Conservation (phyloP, 108 stramenopile species). For the Schizochytrium sp. region DNA sequence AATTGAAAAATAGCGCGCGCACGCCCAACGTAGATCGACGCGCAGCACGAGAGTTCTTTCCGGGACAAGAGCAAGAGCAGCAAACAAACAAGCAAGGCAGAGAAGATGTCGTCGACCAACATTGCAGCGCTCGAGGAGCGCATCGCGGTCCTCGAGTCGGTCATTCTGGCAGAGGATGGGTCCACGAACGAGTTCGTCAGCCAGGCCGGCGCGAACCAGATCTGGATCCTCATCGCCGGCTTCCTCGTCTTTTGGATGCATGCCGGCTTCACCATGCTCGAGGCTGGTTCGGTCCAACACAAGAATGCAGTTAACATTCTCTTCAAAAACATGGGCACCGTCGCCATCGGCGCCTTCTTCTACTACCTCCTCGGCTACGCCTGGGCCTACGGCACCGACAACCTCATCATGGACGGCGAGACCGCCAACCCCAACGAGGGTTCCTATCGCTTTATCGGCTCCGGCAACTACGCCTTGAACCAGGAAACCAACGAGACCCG, state of each 20-base stretch:
- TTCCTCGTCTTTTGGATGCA: constrained; percentile 61
- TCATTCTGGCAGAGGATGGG: not conserved
- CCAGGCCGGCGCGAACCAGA: not conserved
- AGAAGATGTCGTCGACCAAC: not conserved
- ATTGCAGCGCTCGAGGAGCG: not conserved
- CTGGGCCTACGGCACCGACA: constrained; percentile 17
- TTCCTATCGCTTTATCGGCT: constrained; percentile 56
- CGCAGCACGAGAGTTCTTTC: not conserved
- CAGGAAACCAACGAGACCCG: not conserved
- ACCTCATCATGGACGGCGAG: not conserved
- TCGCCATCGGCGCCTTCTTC: constrained; percentile 19
- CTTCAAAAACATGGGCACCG: constrained; percentile 39
- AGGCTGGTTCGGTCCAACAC: constrained; percentile 50
- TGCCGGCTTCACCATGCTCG: constrained; percentile 70
- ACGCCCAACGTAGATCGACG: not conserved
- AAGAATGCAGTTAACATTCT: constrained; percentile 52
- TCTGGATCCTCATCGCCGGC: constrained; percentile 33
- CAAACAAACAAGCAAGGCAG: not conserved
- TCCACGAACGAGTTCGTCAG: not conserved
- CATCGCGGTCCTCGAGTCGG: not conserved
- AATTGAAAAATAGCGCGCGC: not conserved
- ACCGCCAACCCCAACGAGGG: not conserved
- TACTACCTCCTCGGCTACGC: constrained; percentile 28
- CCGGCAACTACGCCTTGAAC: constrained; percentile 51
- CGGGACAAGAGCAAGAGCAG: not conserved